A percentile compares a stretch with the other conserved stretches of the same genome.
Evolutionary conservation across 2,329 filamentous ascomycete genomes (phyloP).

Genomic region (Pseudocercospora vitis): DNA sequence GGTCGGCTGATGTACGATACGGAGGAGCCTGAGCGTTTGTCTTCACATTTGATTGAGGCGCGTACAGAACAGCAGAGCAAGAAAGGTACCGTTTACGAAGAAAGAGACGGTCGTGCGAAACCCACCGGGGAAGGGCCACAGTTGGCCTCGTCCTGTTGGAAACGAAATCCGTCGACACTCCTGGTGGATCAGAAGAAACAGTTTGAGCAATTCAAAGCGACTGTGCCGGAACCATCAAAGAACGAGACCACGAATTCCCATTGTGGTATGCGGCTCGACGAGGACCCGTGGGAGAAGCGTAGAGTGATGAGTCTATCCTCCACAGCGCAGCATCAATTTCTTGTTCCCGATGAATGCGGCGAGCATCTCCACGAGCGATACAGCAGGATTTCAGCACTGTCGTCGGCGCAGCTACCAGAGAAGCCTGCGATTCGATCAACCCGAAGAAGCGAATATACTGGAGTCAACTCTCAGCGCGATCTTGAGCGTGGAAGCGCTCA

Average conservation of each 20-base stretch:
- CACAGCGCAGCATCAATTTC: background rate
- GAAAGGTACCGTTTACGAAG: background rate
- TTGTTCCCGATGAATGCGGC: background rate
- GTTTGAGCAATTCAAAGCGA: constrained; percentile 2
- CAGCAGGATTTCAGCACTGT: background rate
- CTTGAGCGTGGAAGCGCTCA: background rate
- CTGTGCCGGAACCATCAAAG: background rate
- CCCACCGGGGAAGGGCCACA: background rate
- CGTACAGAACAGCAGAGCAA: background rate
- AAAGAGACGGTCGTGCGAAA: background rate
- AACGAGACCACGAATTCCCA: background rate
- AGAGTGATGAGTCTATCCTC: background rate
- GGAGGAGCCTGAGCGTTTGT: background rate
- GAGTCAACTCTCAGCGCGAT: background rate
- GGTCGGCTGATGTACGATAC: constrained; percentile 7
- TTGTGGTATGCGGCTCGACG: background rate
- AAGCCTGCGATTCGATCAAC: too few species aligned
- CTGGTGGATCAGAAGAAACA: constrained; percentile 3
- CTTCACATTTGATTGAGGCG: background rate
- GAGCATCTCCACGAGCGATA: background rate
- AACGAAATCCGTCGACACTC: background rate
- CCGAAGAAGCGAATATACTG: background rate
- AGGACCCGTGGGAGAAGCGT: constrained; percentile 5
- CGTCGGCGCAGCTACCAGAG: too few species aligned
- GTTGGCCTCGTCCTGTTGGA: background rate